A percentile compares a stretch with the other conserved stretches of the same genome.
Conservation (phyloP, 805 yeast genomes). For the Candida maris region DNA sequence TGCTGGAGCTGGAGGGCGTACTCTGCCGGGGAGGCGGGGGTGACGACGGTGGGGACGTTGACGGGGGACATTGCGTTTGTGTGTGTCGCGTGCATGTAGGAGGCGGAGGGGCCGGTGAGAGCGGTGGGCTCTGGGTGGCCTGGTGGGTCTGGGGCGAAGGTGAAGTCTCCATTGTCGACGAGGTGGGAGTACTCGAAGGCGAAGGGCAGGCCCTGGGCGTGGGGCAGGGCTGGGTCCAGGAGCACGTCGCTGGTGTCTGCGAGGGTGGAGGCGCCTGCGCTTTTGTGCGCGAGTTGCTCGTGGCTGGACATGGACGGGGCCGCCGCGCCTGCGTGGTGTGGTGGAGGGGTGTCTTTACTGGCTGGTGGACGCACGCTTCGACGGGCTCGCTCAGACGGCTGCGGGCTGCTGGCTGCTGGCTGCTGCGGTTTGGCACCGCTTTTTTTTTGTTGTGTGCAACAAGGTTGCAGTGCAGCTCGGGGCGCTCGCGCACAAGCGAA, state of each 20-base stretch:
- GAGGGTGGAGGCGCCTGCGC: background rate
- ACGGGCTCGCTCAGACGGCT: too few relatives aligned
- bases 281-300: background rate
- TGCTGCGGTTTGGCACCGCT: too few relatives aligned
- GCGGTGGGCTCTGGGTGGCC: constrained; percentile 16
- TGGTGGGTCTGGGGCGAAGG: constrained; percentile 20
- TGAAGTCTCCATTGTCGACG: constrained; percentile 30
- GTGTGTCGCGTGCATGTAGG: constrained; percentile 13
- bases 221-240: background rate
- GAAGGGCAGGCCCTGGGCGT: too few relatives aligned
- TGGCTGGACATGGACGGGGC: constrained; percentile 2
- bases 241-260: constrained; percentile 1
- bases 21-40: constrained; percentile 29
- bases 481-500: too few relatives aligned
- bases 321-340: too few relatives aligned
- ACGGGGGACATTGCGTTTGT: constrained; percentile 26
- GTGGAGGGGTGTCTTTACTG: too few relatives aligned
- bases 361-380: too few relatives aligned
- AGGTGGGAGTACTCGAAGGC: constrained; percentile 28
- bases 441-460: too few relatives aligned
- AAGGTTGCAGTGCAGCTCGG: too few relatives aligned
- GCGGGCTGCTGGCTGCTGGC: too few relatives aligned
- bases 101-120: constrained; percentile 16
- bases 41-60: constrained; percentile 17
- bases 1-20: constrained; percentile 33